phyloP scores from a whole-genome alignment of 2,329 filamentous ascomycete species.

The Tolypocladium cylindrosporum region DNA sequence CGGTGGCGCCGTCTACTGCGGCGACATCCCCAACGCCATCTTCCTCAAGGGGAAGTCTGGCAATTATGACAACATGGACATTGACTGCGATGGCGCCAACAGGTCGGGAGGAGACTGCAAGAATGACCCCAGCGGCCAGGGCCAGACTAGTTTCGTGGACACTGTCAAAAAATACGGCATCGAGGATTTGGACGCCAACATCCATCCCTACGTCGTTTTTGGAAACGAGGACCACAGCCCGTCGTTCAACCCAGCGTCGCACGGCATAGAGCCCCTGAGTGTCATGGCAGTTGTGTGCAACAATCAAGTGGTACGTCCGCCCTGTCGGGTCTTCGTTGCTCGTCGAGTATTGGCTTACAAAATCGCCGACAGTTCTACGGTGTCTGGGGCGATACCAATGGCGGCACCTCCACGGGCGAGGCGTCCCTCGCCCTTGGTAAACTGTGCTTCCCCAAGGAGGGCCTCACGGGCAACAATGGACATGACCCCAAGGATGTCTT shows the following conservation, averaged over 20 bases:
- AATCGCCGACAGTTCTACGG: slow-evolving; percentile 25
- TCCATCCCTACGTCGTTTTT: slow-evolving; percentile 37
- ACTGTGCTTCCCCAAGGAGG: slow-evolving; percentile 35
- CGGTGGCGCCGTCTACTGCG: slow-evolving; percentile 9
- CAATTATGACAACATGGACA: slow-evolving; percentile 2
- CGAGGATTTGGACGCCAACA: slow-evolving; percentile 29
- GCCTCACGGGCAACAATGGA: slow-evolving; percentile 38
- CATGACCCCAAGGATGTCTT: slow-evolving; percentile 42
- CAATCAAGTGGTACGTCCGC: slow-evolving; percentile 20
- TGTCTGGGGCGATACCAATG: slow-evolving; percentile 48
- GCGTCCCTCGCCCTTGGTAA: slow-evolving; percentile 39
- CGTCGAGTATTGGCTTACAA: too few species aligned
- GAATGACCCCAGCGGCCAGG: slow-evolving; percentile 24
- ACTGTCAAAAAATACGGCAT: slow-evolving; percentile 18
- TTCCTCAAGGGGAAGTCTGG: slow-evolving; percentile 14
- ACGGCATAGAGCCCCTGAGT: slow-evolving; percentile 31
- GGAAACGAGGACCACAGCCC: slow-evolving; percentile 25
- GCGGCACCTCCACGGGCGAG: slow-evolving; percentile 36
- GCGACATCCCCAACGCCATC: slow-evolving; percentile 24
- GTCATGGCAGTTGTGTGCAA: slow-evolving; percentile 35
- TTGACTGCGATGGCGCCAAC: slow-evolving; percentile 1
- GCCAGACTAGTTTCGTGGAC: slow-evolving; percentile 29
- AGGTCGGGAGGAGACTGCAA: slow-evolving; percentile 20
- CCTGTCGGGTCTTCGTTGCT: too few species aligned
- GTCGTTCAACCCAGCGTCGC: slow-evolving; percentile 21